Evolutionary conservation across 345 rosid species (phyloP).

Genomic region (Citropsis articulata): DNA sequence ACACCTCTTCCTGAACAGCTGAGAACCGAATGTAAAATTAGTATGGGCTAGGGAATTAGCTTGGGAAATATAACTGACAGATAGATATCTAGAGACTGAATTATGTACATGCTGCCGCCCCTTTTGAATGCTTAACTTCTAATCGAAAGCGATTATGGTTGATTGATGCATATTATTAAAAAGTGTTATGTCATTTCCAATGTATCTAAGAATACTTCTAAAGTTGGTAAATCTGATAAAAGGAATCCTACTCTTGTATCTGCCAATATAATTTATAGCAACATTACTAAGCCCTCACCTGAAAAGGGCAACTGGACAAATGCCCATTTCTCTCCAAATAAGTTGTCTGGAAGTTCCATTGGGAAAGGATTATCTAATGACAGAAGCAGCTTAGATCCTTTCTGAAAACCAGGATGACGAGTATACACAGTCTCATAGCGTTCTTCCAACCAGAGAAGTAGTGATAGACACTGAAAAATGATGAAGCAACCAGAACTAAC

Average conservation of each 20-base stretch:
- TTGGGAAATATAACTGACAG: no score
- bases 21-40: constrained; percentile 16
- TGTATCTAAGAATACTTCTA: background rate
- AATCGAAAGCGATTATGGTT: background rate
- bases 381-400: constrained; percentile 78
- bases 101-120: background rate
- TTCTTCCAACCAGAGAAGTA: constrained; percentile 87
- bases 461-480: constrained; percentile 67
- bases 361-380: constrained; percentile 90
- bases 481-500: constrained; percentile 6
- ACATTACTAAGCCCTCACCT: constrained; percentile 29
- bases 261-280: background rate
- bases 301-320: constrained; percentile 90
- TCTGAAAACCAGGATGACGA: constrained; percentile 92
- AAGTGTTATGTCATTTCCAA: background rate
- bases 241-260: background rate
- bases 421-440: constrained; percentile 78
- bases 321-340: constrained; percentile 91
- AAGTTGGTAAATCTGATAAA: background rate
- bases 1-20: constrained; percentile 75
- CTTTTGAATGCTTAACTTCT: background rate
- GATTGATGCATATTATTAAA: background rate
- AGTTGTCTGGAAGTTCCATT: constrained; percentile 86
- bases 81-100: background rate
- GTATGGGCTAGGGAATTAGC: background rate